phyloP scores from a whole-genome alignment of 495 filamentous ascomycete species.

The Tuber microsphaerosporum region DNA sequence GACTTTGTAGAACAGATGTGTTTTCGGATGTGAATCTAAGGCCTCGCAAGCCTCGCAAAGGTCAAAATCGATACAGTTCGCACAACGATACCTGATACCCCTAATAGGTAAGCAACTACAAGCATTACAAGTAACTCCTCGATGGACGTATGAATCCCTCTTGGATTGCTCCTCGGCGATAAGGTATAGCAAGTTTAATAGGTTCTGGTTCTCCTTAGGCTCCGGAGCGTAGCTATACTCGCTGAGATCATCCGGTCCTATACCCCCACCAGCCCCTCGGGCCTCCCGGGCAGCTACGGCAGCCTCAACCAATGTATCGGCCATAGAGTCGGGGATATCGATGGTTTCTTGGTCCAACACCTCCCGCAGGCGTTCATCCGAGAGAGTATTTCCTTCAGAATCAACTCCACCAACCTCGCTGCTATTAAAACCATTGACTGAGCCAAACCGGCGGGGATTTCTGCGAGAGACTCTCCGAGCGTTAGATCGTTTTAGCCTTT shows the following conservation, averaged over 20 bases:
- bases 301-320: slow-evolving; percentile 33
- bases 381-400: slow-evolving; percentile 8
- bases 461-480: slow-evolving; percentile 32
- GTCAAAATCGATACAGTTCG: slow-evolving; percentile 88
- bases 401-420: slow-evolving; percentile 2
- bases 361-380: slow-evolving; percentile 30
- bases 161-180: slow-evolving; percentile 50
- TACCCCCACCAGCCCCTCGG: slow-evolving; percentile 29
- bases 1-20: slow-evolving; percentile 93
- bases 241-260: slow-evolving; percentile 27
- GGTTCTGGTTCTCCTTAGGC: slow-evolving; percentile 50
- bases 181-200: slow-evolving; percentile 54
- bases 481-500: slow-evolving; percentile 36
- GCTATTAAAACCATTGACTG: background rate
- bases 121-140: slow-evolving; percentile 85
- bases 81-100: slow-evolving; percentile 82
- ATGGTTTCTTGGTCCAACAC: slow-evolving; percentile 18
- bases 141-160: slow-evolving; percentile 82
- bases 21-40: slow-evolving; percentile 75
- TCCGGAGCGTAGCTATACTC: slow-evolving; percentile 32
- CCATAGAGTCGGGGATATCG: slow-evolving; percentile 28
- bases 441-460: slow-evolving; percentile 7
- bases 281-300: slow-evolving; percentile 35
- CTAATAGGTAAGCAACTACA: slow-evolving; percentile 80
- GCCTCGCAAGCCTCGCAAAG: slow-evolving; percentile 85